Percentiles rank a stretch among this genome's conserved stretches.
Conservation (phyloP, 352 stramenopile genomes). For the Pythium biforme region DNA sequence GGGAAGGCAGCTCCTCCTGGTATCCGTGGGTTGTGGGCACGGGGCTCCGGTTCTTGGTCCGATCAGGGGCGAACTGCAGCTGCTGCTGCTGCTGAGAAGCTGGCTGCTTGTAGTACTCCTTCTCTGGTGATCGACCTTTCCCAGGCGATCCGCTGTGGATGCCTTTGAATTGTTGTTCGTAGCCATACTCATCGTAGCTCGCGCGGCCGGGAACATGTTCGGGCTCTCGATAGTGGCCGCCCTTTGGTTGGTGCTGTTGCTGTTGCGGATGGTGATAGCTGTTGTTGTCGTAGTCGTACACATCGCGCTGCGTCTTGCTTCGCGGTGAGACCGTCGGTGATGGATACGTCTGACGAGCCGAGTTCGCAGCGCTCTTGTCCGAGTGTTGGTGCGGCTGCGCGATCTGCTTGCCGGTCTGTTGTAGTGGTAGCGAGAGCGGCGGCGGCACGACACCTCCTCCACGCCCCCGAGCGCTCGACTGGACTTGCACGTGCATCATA, state of each 20-base stretch:
- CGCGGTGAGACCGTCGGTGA: constrained; percentile 32
- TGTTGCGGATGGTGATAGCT: constrained; percentile 10
- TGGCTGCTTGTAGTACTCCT: constrained; percentile 11
- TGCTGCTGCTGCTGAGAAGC: constrained; percentile 1
- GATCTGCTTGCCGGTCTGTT: constrained; percentile 3
- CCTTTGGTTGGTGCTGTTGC: constrained; percentile 6
- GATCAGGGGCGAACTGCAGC: constrained; percentile 1
- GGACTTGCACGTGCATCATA: constrained; percentile 19
- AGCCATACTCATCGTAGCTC: constrained; percentile 35
- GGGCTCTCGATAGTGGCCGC: constrained; percentile 19
- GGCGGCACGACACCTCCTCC: constrained; percentile 3
- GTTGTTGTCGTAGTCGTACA: constrained; percentile 38
- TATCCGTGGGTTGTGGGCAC: constrained; percentile 1
- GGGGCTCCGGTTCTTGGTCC: constrained; percentile 24
- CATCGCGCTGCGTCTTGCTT: constrained; percentile 34
- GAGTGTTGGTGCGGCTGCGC: constrained; percentile 8
- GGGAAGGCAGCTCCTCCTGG: constrained; percentile 40
- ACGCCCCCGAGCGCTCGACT: constrained; percentile 21
- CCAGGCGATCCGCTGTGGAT: constrained; percentile 10
- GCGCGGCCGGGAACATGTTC: constrained; percentile 35
- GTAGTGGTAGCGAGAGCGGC: not conserved
- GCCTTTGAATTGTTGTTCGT: constrained; percentile 12
- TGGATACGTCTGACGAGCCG: constrained; percentile 18
- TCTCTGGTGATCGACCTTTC: constrained; percentile 23
- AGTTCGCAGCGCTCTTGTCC: constrained; percentile 18